Evolutionary conservation across 768 basidiomycete genomes (phyloP).

Genomic region (Suillus brevipes): DNA sequence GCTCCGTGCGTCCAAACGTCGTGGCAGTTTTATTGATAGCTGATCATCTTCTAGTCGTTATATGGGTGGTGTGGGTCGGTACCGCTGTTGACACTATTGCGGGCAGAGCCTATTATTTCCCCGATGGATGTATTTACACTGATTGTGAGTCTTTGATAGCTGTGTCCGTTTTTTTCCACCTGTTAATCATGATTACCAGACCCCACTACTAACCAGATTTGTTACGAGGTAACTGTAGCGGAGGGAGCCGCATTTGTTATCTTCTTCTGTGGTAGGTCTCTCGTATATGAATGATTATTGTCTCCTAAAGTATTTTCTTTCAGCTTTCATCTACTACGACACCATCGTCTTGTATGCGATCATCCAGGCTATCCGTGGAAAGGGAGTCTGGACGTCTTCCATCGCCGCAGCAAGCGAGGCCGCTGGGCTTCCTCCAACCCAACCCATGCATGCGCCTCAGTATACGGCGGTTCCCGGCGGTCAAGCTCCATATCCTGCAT

Average conservation of each 20-base stretch:
- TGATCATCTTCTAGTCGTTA: constrained; percentile 13
- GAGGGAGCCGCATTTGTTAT: constrained; percentile 23
- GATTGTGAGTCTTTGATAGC: constrained; percentile 11
- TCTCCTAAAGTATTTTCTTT: background rate
- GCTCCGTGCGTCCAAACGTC: constrained; percentile 22
- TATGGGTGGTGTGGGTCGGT: constrained; percentile 27
- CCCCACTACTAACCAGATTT: constrained; percentile 14
- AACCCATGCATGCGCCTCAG: constrained; percentile 13
- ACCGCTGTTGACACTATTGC: constrained; percentile 16
- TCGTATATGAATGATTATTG: background rate
- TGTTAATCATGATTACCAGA: constrained; percentile 10
- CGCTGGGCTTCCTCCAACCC: background rate
- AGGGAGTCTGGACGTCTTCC: constrained; percentile 24
- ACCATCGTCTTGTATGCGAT: constrained; percentile 24
- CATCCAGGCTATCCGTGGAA: constrained; percentile 23
- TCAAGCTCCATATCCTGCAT: constrained; percentile 9
- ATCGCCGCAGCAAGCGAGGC: constrained; percentile 19
- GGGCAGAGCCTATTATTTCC: constrained; percentile 13
- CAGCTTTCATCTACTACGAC: constrained; percentile 28
- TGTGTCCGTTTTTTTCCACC: background rate
- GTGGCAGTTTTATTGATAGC: background rate
- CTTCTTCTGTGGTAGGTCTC: constrained; percentile 26
- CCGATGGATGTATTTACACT: constrained; percentile 18
- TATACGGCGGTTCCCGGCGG: constrained; percentile 4
- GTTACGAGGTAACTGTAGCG: constrained; percentile 20